Evolutionary conservation across 805 yeast species (phyloP), one percentile per base, ranked within the genome.

Genomic region (Candida khao-thaluensis): DNA sequence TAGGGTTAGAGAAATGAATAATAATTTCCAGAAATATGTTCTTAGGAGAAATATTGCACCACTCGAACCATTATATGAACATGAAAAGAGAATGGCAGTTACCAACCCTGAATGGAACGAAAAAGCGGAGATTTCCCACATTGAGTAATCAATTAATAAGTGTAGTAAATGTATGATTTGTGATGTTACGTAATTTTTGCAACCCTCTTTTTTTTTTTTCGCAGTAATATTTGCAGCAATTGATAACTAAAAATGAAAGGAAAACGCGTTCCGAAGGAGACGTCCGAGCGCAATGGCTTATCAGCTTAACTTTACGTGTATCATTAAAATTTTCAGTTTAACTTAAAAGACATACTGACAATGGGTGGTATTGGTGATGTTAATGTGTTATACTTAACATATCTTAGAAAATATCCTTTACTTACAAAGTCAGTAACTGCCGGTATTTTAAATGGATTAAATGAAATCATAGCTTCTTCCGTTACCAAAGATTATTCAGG

Each of bases 51-150:
- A 71, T 17, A 64, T 79, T 9, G 52, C 60, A 20, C 71, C 73
- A 37, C 63, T 76, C 41, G 73, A 76, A 17, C 84, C 85, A 25
- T 66, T 81, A 48, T 76, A 79, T 52, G 68, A 63, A 17, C 76
- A 67, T 46, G 80, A 77, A 45, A 43, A 41, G 42, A 72, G 81
- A 56, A 53, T 76, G 71, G 82, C 82, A 6, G 77, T 81, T 29
- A 76, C 79, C 23, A 72, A 74, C 50, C 65, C 72, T 4, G 78
- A 72, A 43, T 81, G 85, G 86, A 72, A 76, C 47, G 82, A 79
- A 24, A 75, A 78, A 62, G 64, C 77, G 12, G 78, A 71, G 41
- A 67, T 60, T 16, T 61, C 72, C 44, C 82, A 77, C 51, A 61
- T 75, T 40, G 85, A 81, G 38, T 53, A 50, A 23, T 16, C n/a